phyloP scores from a whole-genome alignment of 768 basidiomycete genomes.

The Agrocybe chaxingu region DNA sequence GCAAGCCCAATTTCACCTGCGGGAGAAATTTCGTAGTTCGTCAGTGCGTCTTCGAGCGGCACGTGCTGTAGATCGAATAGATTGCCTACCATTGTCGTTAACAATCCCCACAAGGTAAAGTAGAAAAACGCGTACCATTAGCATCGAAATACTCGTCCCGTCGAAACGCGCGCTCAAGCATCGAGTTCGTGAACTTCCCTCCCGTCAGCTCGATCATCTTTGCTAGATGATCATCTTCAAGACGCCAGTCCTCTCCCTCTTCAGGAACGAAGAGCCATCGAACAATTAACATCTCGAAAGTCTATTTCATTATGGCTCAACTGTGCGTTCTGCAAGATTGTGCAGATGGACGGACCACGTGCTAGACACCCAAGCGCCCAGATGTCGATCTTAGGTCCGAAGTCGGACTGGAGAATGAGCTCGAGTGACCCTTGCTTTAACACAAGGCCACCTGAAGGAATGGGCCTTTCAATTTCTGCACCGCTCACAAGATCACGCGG shows the following conservation, averaged over 20 bases:
- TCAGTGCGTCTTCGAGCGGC: constrained; percentile 4
- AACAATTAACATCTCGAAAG: constrained; percentile 23
- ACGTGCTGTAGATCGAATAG: neutral
- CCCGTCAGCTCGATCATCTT: constrained; percentile 27
- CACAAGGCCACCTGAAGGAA: too few relatives aligned
- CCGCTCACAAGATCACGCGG: too few relatives aligned
- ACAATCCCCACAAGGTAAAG: too few relatives aligned
- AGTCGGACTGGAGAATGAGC: neutral
- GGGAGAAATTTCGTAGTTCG: constrained; percentile 1
- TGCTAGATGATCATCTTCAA: constrained; percentile 24
- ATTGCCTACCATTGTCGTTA: constrained; percentile 3
- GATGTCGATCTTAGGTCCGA: neutral
- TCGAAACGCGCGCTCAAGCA: constrained; percentile 10
- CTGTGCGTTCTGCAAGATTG: neutral
- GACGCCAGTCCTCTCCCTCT: constrained; percentile 10
- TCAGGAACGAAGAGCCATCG: constrained; percentile 20
- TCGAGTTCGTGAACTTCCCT: constrained; percentile 11
- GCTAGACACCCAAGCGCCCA: constrained; percentile 3
- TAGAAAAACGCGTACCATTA: too few relatives aligned
- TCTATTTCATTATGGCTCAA: neutral
- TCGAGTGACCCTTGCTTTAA: neutral
- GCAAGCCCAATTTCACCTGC: constrained; percentile 5
- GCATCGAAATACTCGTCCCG: constrained; percentile 7
- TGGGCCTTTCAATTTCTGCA: too few relatives aligned
- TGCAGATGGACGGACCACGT: neutral